phyloP scores from a whole-genome alignment of 371 early-diverging fungal genomes.

The Mucor plumbeus region DNA sequence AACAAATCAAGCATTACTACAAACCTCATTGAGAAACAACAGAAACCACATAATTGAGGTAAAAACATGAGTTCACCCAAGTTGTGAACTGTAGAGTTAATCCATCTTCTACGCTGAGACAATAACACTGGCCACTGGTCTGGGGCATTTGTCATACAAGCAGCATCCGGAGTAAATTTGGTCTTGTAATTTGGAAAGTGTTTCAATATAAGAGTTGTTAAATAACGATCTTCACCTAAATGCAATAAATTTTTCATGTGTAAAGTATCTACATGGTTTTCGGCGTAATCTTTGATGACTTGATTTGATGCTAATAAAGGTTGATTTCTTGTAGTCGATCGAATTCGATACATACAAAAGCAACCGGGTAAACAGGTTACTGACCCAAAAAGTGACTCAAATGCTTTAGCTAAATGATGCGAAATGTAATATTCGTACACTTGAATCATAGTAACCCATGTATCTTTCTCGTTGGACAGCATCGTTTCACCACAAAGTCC shows the following conservation, averaged over 20 bases:
- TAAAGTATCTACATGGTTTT: slow-evolving; percentile 93
- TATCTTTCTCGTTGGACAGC: slow-evolving; percentile 85
- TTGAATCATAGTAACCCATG: slow-evolving; percentile 95
- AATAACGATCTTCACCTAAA: slow-evolving; percentile 98
- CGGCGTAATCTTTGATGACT: slow-evolving; percentile 94
- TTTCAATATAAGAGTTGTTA: slow-evolving; percentile 98
- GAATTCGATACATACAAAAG: slow-evolving; percentile 92
- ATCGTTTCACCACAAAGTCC: slow-evolving; percentile 89
- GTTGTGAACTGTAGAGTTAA: slow-evolving; percentile 98
- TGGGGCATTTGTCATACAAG: slow-evolving; percentile 95
- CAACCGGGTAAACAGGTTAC: slow-evolving; percentile 94
- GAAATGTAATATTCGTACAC: slow-evolving; percentile 89
- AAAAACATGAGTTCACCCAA: slow-evolving; percentile 88
- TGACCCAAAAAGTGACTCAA: slow-evolving; percentile 86
- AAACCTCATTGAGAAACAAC: slow-evolving; percentile 97
- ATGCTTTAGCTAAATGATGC: slow-evolving; percentile 87
- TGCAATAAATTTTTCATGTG: slow-evolving; percentile 99
- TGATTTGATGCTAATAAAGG: slow-evolving; percentile 92
- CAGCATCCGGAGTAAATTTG: slow-evolving; percentile 94
- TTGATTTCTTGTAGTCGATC: slow-evolving; percentile 76
- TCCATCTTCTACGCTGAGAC: slow-evolving; percentile 97
- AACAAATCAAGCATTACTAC: slow-evolving; percentile 91
- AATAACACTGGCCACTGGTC: slow-evolving; percentile 91
- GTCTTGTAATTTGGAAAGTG: slow-evolving; percentile 95
- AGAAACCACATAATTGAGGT: slow-evolving; percentile 91